phyloP scores from a whole-genome alignment of 2,329 filamentous ascomycete species.

The Xylaria sp. region DNA sequence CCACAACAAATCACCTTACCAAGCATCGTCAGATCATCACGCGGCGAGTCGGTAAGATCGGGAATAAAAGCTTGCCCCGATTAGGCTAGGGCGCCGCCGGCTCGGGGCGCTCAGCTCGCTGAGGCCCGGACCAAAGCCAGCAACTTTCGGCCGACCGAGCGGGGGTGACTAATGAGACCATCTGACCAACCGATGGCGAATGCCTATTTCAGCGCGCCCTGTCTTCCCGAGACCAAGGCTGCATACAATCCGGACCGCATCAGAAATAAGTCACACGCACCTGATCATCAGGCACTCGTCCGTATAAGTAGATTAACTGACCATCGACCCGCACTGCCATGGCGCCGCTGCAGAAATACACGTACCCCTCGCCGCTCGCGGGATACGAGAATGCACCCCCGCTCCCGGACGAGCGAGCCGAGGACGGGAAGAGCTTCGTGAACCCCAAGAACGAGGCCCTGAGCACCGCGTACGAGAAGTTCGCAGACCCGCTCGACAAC shows the following conservation, averaged over 20 bases:
- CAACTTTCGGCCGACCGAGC: neutral
- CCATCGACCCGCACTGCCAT: conserved; percentile 2
- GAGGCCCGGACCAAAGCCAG: neutral
- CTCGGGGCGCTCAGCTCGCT: neutral
- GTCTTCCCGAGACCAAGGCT: neutral
- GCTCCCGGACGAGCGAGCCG: conserved; percentile 62
- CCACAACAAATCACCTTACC: conserved; percentile 2
- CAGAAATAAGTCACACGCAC: neutral
- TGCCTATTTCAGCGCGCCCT: neutral
- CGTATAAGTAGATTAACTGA: neutral
- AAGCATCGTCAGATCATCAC: neutral
- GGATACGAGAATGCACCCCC: conserved; percentile 64
- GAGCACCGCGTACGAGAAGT: conserved; percentile 73
- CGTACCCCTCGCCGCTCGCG: conserved; percentile 61
- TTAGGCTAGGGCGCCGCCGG: neutral
- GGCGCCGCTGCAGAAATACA: conserved; percentile 28
- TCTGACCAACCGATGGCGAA: conserved; percentile 12
- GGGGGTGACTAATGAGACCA: conserved; percentile 9
- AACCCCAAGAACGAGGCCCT: conserved; percentile 63
- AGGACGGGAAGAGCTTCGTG: conserved; percentile 77
- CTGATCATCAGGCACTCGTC: neutral
- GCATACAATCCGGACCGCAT: neutral
- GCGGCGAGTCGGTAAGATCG: neutral
- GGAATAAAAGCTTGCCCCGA: neutral
- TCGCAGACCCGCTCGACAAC: conserved; percentile 71